A percentile compares a stretch with the other conserved stretches of the same genome.
These are phyloP conservation scores for Urostyla sp. DNA, from an alignment of 73 alveolate species.

Conservation along the genomic window DNA sequence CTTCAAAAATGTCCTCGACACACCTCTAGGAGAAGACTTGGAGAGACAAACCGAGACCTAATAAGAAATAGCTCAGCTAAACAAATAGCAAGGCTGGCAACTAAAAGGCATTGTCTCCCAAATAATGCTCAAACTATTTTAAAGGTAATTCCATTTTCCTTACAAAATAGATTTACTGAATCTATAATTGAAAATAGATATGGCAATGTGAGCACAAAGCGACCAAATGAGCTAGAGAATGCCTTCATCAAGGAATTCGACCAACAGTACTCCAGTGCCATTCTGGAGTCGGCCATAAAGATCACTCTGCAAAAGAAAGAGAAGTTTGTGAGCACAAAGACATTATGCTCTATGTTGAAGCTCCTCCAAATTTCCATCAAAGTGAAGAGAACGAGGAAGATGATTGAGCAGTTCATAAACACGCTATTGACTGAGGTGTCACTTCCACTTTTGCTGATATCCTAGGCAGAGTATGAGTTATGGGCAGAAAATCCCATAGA, in stretches of 20 bases:
- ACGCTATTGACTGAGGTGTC: constrained; percentile 67
- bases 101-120: constrained; percentile 68
- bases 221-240: not conserved
- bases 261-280: not conserved
- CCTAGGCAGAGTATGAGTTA: constrained; percentile 72
- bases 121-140: constrained; percentile 56
- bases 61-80: constrained; percentile 63
- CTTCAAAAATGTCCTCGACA: constrained; percentile 66
- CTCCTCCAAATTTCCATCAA: constrained; percentile 50
- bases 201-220: not conserved
- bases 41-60: constrained; percentile 61
- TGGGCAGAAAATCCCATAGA: constrained; percentile 78
- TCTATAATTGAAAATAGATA: constrained; percentile 39
- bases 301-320: constrained; percentile 49
- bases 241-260: constrained; percentile 16
- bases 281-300: constrained; percentile 55
- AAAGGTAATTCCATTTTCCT: constrained; percentile 56
- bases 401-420: constrained; percentile 61
- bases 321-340: constrained; percentile 68
- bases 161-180: constrained; percentile 41
- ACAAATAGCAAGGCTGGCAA: constrained; percentile 68
- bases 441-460: constrained; percentile 65
- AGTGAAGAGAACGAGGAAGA: not conserved
- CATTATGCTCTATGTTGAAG: constrained; percentile 63
- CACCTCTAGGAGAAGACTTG: constrained; percentile 56